Percentiles rank a stretch among this genome's conserved stretches.
phyloP scores from a whole-genome alignment of 2,329 filamentous ascomycete genomes.

The Botrytis hyacinthi region DNA sequence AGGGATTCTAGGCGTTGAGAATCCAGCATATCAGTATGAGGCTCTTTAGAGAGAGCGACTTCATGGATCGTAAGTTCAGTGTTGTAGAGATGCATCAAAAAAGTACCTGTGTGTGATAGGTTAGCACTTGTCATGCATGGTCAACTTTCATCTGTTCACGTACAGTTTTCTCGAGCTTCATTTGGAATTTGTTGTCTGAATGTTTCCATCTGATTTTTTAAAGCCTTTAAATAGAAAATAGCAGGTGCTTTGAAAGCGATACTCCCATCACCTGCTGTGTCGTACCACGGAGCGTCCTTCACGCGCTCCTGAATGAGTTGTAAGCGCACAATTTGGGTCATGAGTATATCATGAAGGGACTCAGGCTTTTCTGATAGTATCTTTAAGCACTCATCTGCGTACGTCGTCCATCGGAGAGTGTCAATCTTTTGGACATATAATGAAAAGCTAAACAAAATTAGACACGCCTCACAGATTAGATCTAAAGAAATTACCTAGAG shows the following conservation, averaged over 20 bases:
- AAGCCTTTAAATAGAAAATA: conserved; percentile 39
- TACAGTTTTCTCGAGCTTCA: conserved; percentile 45
- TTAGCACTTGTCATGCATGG: neutral
- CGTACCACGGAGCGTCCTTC: conserved; percentile 6
- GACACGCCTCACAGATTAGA: neutral
- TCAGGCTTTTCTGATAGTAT: conserved; percentile 48
- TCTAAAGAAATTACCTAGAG: conserved; percentile 39
- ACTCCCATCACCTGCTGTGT: neutral
- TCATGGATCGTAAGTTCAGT: conserved; percentile 21
- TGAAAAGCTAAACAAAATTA: conserved; percentile 37
- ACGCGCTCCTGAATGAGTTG: conserved; percentile 33
- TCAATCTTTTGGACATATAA: conserved; percentile 49
- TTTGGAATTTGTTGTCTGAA: conserved; percentile 65
- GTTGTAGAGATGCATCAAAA: conserved; percentile 16
- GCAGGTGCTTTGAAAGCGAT: conserved; percentile 30
- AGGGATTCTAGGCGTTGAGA: conserved; percentile 13
- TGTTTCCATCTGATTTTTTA: conserved; percentile 60
- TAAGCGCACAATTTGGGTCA: conserved; percentile 45
- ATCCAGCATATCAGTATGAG: neutral
- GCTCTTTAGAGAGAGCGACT: neutral
- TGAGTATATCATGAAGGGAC: conserved; percentile 48
- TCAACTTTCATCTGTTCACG: neutral
- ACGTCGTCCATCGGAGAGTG: conserved; percentile 54
- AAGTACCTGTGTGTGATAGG: neutral
- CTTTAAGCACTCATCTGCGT: conserved; percentile 57